A percentile compares a stretch with the other conserved stretches of the same genome.
Conservation (phyloP, 306 rosid genomes). For the Hippophae tibetana region DNA sequence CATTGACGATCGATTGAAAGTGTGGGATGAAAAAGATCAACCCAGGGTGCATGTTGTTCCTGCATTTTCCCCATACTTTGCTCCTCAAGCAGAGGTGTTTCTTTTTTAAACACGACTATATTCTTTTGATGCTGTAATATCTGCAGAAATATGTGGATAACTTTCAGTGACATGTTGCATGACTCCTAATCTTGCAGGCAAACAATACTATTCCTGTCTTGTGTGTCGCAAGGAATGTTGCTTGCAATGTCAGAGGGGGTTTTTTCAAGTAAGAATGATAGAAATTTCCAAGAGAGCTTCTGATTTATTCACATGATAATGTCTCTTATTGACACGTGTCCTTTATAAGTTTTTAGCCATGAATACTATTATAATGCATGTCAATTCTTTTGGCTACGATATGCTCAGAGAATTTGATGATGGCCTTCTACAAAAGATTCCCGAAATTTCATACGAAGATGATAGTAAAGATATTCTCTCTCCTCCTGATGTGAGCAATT, state of each 20-base stretch:
- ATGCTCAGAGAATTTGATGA: slow-evolving; percentile 87
- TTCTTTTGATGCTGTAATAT: slow-evolving; percentile 15
- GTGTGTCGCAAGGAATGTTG: slow-evolving; percentile 96
- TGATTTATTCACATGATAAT: slow-evolving; percentile 1
- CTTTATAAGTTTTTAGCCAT: slow-evolving; percentile 15
- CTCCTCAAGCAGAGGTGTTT: slow-evolving; percentile 93
- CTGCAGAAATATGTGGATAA: background rate
- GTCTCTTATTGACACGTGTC: background rate
- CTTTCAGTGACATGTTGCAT: slow-evolving; percentile 19
- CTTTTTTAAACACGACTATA: slow-evolving; percentile 13
- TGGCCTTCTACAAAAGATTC: slow-evolving; percentile 67
- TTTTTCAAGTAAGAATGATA: slow-evolving; percentile 70
- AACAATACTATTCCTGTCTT: slow-evolving; percentile 75
- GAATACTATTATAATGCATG: background rate
- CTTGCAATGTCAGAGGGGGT: slow-evolving; percentile 92
- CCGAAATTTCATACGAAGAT: slow-evolving; percentile 72
- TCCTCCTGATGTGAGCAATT: slow-evolving; percentile 93
- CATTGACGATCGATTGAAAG: slow-evolving; percentile 98
- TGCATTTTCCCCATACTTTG: slow-evolving; percentile 96
- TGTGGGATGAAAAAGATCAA: slow-evolving; percentile 98
- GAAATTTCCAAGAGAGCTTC: slow-evolving; percentile 7
- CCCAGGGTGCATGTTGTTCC: slow-evolving; percentile 98
- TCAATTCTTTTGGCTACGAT: slow-evolving; percentile 22
- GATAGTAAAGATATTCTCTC: slow-evolving; percentile 54
- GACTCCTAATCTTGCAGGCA: slow-evolving; percentile 46